Conservation (phyloP, 176 grass and related monocot species). For the Eragrostis nindensis region DNA sequence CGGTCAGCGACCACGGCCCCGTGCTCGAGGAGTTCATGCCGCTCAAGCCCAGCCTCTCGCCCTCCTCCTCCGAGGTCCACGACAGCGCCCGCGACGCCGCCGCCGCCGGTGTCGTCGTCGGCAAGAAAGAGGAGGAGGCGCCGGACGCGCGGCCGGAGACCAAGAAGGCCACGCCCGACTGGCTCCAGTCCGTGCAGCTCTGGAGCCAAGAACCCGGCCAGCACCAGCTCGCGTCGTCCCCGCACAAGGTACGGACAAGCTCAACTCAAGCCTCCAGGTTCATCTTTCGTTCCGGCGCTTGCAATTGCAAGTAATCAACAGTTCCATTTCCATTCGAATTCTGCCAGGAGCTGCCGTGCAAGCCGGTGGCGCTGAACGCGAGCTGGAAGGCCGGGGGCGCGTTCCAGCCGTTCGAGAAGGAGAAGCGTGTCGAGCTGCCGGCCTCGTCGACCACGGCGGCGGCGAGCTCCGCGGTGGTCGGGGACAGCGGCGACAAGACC, state of each 20-base stretch:
- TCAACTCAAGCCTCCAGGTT: too few species aligned
- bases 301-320: background rate
- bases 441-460: constrained; percentile 50
- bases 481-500: constrained; percentile 12
- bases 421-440: constrained; percentile 43
- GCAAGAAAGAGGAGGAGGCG: background rate
- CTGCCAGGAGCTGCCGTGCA: constrained; percentile 53
- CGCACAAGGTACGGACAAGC: constrained; percentile 22
- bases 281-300: too few species aligned
- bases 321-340: background rate
- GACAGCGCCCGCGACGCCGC: constrained; percentile 36
- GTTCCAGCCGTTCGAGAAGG: constrained; percentile 82
- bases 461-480: constrained; percentile 48
- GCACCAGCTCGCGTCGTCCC: constrained; percentile 21
- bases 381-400: constrained; percentile 56
- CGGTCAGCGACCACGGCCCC: constrained; percentile 53
- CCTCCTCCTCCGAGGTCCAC: constrained; percentile 51
- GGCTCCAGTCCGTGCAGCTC: constrained; percentile 85
- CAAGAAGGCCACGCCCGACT: constrained; percentile 56
- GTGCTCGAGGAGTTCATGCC: constrained; percentile 97
- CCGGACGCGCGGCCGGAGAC: background rate
- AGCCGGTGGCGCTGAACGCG: constrained; percentile 64
- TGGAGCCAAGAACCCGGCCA: constrained; percentile 56
- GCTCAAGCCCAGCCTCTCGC: constrained; percentile 71
- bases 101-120: constrained; percentile 3